Conservation (phyloP, 306 rosid species). For the Quercus agrifolia region DNA sequence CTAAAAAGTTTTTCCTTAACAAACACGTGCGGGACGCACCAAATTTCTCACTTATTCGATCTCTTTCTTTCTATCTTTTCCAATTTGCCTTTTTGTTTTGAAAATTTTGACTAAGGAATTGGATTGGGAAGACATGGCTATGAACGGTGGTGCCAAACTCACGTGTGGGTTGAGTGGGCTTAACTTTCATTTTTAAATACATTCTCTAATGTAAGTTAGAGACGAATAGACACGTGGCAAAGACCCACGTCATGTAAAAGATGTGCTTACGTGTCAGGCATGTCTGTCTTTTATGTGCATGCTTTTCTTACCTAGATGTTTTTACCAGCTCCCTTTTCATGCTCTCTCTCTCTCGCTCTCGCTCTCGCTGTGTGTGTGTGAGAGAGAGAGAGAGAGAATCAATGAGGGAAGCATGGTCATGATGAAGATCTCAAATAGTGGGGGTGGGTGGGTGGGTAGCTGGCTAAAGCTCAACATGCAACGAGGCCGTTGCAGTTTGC, state of each 20-base stretch:
- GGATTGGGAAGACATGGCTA: neutral
- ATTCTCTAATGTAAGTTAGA: neutral
- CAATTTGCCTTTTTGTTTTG: neutral
- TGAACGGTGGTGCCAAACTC: neutral
- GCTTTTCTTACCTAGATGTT: constrained; percentile 28
- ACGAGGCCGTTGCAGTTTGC: neutral
- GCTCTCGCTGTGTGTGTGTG: neutral
- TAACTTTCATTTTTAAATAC: neutral
- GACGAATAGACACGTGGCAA: constrained; percentile 34
- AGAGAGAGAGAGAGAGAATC: neutral
- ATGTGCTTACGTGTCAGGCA: constrained; percentile 47
- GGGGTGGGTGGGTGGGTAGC: neutral
- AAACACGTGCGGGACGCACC: neutral
- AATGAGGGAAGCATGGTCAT: too few species aligned
- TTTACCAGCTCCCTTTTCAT: neutral
- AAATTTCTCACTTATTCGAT: neutral
- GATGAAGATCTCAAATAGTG: too few species aligned
- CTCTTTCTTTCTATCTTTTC: neutral
- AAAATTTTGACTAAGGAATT: neutral
- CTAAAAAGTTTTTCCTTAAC: too few species aligned
- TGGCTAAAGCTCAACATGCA: constrained; percentile 18
- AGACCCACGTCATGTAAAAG: constrained; percentile 39
- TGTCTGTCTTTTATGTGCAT: constrained; percentile 38
- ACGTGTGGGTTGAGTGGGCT: neutral
- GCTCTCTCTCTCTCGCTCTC: constrained; percentile 6